Evolutionary conservation across 257 asterid species (phyloP).

Genomic region (Datura wrightii): DNA sequence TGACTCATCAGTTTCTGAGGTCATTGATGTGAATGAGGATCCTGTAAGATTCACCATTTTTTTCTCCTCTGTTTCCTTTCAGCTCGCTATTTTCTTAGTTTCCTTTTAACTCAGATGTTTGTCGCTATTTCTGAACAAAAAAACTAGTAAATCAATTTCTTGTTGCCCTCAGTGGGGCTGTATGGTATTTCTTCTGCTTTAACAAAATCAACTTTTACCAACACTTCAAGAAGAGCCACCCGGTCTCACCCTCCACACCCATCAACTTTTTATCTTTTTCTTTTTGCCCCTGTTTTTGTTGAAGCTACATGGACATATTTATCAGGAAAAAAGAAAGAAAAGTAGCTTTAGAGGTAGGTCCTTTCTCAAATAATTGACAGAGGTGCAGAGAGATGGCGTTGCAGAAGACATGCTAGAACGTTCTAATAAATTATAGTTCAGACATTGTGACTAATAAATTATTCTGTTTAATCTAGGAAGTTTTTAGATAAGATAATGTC

Average conservation of each 20-base stretch:
- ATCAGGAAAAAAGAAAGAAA: background rate
- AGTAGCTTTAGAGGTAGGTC: slow-evolving; percentile 24
- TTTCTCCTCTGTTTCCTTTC: slow-evolving; percentile 30
- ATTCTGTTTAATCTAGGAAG: background rate
- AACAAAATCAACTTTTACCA: background rate
- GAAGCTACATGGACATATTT: slow-evolving; percentile 7
- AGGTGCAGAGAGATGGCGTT: background rate
- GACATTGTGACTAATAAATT: background rate
- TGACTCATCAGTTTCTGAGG: slow-evolving; percentile 51
- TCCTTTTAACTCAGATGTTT: background rate
- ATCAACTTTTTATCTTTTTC: background rate
- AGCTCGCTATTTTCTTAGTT: background rate
- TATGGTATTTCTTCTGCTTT: slow-evolving; percentile 3
- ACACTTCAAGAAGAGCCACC: slow-evolving; percentile 1
- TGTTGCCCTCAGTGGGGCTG: background rate
- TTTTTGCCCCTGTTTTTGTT: background rate
- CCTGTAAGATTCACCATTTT: slow-evolving; percentile 49
- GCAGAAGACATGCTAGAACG: slow-evolving; percentile 10
- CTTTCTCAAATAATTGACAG: background rate
- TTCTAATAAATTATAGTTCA: background rate
- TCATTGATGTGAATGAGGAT: slow-evolving; percentile 39
- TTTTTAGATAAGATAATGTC: background rate
- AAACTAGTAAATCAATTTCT: background rate
- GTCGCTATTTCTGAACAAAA: background rate
- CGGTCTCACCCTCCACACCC: background rate